phyloP scores from a whole-genome alignment of 1,139 yeast species.

The Yamadazyma conglobata region DNA sequence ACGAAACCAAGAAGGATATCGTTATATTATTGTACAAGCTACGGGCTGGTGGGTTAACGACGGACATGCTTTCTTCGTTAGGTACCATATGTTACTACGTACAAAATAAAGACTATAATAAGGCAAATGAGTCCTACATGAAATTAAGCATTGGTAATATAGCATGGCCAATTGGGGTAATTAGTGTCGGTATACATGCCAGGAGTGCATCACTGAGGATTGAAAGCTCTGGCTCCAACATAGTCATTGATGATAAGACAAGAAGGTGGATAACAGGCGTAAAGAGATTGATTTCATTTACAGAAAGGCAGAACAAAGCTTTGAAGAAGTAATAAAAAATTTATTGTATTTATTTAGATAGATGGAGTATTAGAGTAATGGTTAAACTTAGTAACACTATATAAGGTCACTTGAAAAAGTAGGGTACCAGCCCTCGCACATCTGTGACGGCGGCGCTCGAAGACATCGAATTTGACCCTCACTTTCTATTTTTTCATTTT shows the following conservation, averaged over 20 bases:
- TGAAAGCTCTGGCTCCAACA: constrained; percentile 51
- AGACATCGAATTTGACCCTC: no score
- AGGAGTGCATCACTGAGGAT: constrained; percentile 51
- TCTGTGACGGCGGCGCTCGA: constrained; percentile 8
- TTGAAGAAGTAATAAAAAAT: no score
- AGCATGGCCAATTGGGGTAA: constrained; percentile 91
- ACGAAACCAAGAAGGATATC: constrained; percentile 59
- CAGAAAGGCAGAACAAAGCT: constrained; percentile 26
- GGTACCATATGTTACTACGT: constrained; percentile 58
- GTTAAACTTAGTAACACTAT: neutral
- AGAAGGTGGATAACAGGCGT: constrained; percentile 74
- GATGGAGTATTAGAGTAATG: no score
- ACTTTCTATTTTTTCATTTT: constrained; percentile 8
- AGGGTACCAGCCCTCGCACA: constrained; percentile 11
- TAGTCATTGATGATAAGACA: constrained; percentile 75
- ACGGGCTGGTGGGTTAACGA: constrained; percentile 43
- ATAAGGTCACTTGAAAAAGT: constrained; percentile 1
- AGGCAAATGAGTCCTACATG: constrained; percentile 70
- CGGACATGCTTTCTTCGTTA: constrained; percentile 50
- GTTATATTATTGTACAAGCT: constrained; percentile 60
- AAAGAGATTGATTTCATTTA: constrained; percentile 64
- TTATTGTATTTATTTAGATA: no score
- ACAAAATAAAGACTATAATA: constrained; percentile 50
- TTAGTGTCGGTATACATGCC: constrained; percentile 76
- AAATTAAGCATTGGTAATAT: constrained; percentile 81